Evolutionary conservation across 2,329 filamentous ascomycete genomes (phyloP), one percentile per base, ranked within the genome.

Genomic region (Monosporascus sp.): DNA sequence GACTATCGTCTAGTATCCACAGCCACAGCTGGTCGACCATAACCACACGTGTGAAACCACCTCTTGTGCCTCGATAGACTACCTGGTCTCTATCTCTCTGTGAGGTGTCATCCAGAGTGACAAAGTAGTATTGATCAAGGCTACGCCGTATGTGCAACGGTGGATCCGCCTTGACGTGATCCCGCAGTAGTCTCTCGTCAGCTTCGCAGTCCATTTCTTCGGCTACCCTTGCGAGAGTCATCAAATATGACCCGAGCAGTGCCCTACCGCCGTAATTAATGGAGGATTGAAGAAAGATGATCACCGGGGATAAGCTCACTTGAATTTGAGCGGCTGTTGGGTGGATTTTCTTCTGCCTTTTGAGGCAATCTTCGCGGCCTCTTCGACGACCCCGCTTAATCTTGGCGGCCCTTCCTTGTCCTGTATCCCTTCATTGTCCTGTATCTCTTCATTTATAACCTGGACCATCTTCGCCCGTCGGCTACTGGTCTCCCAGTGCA

Each of bases 401-500:
- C 52, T 19, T 17, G 22, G 40, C 14, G 19, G 2, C 9, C 14
- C 8, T 22, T 2, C 17, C 19, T 43, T 14, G 19, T 5, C 2
- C 14, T 58, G 51, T 2, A 57, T 52, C 6, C 50, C 54, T n/a
- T 60, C 57, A 9, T 60, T 60, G 19, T 5, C 2, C 14, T 58
- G 51, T 2, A 57, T 52, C 6, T 50, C 54, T n/a, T 60, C 57
- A 9, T 60, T 60, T 20, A 60, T 57, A 5, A 59, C 56, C 26
- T 55, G 50, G 8, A 51, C 40, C 55, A 57, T 57, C 6, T 59
- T 60, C 0, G 64, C 59, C 5, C 66, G 64, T 44, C 62, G 69
- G 1, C 65, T 60, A 9, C 72, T 69, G 0, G 67, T 72, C 37
- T 75, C 72, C 72, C 72, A 75, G 24, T 75, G 72, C 2, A 75